Conservation (phyloP, 108 stramenopile species). For the Mayamaea pseudoterrestris region DNA sequence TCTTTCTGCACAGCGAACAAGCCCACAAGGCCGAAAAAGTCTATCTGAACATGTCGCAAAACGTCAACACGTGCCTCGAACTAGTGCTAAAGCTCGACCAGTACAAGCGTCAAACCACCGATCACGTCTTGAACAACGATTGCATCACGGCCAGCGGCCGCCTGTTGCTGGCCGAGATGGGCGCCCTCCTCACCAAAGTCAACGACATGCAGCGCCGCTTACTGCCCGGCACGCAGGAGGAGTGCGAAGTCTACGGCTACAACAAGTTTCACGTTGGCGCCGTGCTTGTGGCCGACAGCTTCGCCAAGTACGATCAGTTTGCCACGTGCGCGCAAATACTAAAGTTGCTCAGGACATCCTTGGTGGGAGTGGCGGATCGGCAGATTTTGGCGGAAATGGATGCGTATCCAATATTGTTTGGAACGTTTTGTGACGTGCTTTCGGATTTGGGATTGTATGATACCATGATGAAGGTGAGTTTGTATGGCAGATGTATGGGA, state of each 20-base stretch:
- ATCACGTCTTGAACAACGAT: too few species aligned
- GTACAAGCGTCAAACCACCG: too few species aligned
- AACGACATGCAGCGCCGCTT: neutral
- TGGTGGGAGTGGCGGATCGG: slow-evolving; percentile 5
- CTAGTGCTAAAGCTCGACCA: slow-evolving; percentile 1
- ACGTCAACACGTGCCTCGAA: neutral
- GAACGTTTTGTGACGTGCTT: slow-evolving; percentile 15
- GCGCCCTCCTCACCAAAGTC: neutral
- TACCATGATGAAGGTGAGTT: slow-evolving; percentile 16
- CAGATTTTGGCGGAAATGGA: slow-evolving; percentile 11
- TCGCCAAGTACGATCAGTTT: slow-evolving; percentile 5
- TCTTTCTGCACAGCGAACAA: neutral
- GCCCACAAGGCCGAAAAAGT: neutral
- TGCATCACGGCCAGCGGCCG: too few species aligned
- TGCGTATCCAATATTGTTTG: slow-evolving; percentile 1
- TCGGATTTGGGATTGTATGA: slow-evolving; percentile 16
- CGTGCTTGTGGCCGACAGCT: slow-evolving; percentile 7
- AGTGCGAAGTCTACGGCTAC: slow-evolving; percentile 1
- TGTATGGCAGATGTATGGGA: too few species aligned
- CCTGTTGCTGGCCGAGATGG: neutral
- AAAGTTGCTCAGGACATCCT: neutral
- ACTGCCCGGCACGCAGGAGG: neutral
- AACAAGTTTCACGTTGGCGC: slow-evolving; percentile 13
- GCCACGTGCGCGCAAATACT: slow-evolving; percentile 5
- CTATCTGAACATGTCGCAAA: too few species aligned